phyloP scores from a whole-genome alignment of 2,329 filamentous ascomycete species.

The Trichothecium sympodiale region DNA sequence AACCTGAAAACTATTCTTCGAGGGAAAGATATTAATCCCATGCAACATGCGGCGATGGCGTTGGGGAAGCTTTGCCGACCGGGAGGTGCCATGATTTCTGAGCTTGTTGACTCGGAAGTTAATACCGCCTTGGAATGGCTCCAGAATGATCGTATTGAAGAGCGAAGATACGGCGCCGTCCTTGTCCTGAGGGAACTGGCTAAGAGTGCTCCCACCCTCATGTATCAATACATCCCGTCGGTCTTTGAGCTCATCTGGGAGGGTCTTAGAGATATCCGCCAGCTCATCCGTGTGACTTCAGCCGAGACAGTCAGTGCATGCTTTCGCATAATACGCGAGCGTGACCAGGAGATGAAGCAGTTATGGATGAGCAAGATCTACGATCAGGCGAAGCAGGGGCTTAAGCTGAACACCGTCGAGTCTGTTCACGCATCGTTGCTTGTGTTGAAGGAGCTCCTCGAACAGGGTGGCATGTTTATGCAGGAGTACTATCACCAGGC shows the following conservation, averaged over 20 bases:
- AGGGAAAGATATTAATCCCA: constrained; percentile 81
- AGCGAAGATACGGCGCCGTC: constrained; percentile 84
- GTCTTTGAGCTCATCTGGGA: constrained; percentile 97
- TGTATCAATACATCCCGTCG: constrained; percentile 91
- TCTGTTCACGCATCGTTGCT: constrained; percentile 89
- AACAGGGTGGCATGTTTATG: constrained; percentile 99
- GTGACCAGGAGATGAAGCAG: constrained; percentile 79
- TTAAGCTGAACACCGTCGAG: constrained; percentile 73
- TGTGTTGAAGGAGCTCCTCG: constrained; percentile 81
- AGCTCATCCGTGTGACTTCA: constrained; percentile 83
- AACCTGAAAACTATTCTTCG: constrained; percentile 80
- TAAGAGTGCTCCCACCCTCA: constrained; percentile 83
- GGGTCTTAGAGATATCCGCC: constrained; percentile 77
- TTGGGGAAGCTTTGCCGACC: constrained; percentile 85
- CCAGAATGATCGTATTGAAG: constrained; percentile 88
- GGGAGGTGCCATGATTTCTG: constrained; percentile 85
- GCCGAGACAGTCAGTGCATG: constrained; percentile 90
- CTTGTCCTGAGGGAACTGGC: constrained; percentile 84
- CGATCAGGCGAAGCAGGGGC: constrained; percentile 68
- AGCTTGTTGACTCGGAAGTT: constrained; percentile 92
- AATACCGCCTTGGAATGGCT: constrained; percentile 95
- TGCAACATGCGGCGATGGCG: constrained; percentile 81
- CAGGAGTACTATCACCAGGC: constrained; percentile 85
- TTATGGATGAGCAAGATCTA: constrained; percentile 88
- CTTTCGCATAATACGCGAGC: constrained; percentile 88